Conservation (phyloP, 2,329 filamentous ascomycete genomes). For the Cryoendolithus antarcticus region DNA sequence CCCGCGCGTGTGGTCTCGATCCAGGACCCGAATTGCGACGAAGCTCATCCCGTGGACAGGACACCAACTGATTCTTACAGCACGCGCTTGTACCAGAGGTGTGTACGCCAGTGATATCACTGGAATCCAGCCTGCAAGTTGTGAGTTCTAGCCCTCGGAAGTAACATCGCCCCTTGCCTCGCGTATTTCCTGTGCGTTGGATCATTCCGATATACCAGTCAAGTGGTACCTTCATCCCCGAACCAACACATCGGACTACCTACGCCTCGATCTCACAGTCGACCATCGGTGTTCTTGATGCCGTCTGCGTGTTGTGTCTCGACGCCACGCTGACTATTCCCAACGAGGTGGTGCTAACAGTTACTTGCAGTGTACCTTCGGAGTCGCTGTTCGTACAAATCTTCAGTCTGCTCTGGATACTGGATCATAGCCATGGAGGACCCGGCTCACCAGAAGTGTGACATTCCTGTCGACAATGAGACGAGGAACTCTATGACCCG, state of each 20-base stretch:
- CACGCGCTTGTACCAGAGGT: no score
- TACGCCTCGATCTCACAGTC: neutral
- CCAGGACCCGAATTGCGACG: no score
- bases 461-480: constrained; percentile 44
- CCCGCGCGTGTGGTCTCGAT: no score
- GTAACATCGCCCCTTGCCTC: constrained; percentile 4
- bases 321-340: neutral
- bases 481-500: constrained; percentile 41
- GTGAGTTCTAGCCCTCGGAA: constrained; percentile 2
- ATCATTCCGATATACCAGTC: constrained; percentile 5
- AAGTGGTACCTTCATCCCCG: constrained; percentile 5
- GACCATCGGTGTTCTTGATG: neutral
- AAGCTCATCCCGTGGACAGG: no score
- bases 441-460: neutral
- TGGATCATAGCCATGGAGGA: no score
- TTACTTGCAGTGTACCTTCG: neutral
- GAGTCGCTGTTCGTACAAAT: neutral
- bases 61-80: no score
- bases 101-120: no score
- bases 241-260: constrained; percentile 3
- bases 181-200: constrained; percentile 2
- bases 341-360: constrained; percentile 1
- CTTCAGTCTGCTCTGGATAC: neutral
- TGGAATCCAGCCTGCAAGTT: constrained; percentile 3
- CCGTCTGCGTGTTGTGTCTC: neutral